Base-by-base conservation (phyloP, 257 asterid species). In the Scutellaria barbata region DNA sequence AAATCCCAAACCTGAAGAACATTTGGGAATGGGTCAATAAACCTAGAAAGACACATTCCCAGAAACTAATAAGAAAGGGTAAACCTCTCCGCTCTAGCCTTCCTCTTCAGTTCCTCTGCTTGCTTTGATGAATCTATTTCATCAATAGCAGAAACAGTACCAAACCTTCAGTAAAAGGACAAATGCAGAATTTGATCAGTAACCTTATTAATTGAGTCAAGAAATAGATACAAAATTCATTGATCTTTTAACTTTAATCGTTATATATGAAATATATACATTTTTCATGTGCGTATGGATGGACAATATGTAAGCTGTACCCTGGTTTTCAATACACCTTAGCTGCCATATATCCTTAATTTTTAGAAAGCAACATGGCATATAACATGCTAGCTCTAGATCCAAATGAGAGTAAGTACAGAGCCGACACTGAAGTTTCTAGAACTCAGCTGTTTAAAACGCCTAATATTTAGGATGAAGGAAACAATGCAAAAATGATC, bases 51-150 rank as follows among this genome's bases (percentile, higher is more conserved):
- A 52, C 22, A 62, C 5, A 10, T 40, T 45, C 43, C 60, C 43
- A 8, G 5, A 37, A 59, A 33, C 54, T 30, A 63, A 67, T 22
- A 60, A 58, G 43, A 8, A 58, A 16, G 58, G 11, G 50, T 70
- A 77, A 68, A 92, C 99, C 98, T 92, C 83, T 91, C 98, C 33
- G 99, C 99, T 81, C 99, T 89, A 58, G 98, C 95, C 82, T 87
- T 92, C 90, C 86, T 86, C 83, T 92, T 92, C 74, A 75, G 87
- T 70, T 88, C 96, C 82, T 92, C 99, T 4, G 94, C 71, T 59
- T 83, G 77, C 85, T 92, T 95, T 42, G 78, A 25, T 25, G 85
- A 77, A 77, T 83, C 87, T 73, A 81, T 46, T 61, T 80, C 96
- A 57, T 62, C 76, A 17, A 22, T 39, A 10, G 81, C 79, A 40